These are phyloP conservation scores for Aureobasidium musti DNA, from an alignment of 2,329 filamentous ascomycete species.

Conservation along the genomic window DNA sequence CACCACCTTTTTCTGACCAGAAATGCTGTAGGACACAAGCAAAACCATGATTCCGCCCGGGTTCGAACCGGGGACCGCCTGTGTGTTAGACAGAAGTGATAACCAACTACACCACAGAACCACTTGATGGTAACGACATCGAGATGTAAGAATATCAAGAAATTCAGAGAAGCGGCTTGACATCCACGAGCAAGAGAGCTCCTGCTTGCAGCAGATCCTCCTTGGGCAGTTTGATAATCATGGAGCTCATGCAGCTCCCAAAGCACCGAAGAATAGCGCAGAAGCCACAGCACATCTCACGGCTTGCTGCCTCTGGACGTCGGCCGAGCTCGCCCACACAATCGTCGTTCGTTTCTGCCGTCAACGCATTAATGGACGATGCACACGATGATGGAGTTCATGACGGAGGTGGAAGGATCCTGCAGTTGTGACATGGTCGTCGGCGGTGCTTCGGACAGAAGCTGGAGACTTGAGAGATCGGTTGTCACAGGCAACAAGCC, in stretches of 20 bases:
- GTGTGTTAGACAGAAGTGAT: constrained; percentile 16
- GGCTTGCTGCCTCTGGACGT: not conserved
- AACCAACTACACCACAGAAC: constrained; percentile 20
- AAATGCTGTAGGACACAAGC: not conserved
- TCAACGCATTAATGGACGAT: not conserved
- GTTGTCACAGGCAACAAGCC: constrained; percentile 19
- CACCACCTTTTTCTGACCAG: not conserved
- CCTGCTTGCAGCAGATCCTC: too few species aligned
- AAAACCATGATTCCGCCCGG: constrained; percentile 15
- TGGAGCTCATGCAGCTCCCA: too few species aligned
- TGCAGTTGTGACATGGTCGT: not conserved
- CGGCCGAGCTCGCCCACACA: not conserved
- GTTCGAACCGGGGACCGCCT: constrained; percentile 18
- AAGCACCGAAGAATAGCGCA: too few species aligned
- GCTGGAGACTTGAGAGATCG: not conserved
- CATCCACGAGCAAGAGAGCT: too few species aligned
- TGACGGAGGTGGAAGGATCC: not conserved
- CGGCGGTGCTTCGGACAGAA: constrained; percentile 7
- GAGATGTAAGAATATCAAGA: not conserved
- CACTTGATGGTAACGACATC: not conserved
- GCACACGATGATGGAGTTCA: not conserved
- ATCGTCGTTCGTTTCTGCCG: not conserved
- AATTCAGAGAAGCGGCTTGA: too few species aligned
- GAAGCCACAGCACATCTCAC: too few species aligned
- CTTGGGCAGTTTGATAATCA: too few species aligned